These are phyloP conservation scores for Davidsoniella virescens DNA, from an alignment of 2,329 filamentous ascomycete genomes.

Conservation along the genomic window DNA sequence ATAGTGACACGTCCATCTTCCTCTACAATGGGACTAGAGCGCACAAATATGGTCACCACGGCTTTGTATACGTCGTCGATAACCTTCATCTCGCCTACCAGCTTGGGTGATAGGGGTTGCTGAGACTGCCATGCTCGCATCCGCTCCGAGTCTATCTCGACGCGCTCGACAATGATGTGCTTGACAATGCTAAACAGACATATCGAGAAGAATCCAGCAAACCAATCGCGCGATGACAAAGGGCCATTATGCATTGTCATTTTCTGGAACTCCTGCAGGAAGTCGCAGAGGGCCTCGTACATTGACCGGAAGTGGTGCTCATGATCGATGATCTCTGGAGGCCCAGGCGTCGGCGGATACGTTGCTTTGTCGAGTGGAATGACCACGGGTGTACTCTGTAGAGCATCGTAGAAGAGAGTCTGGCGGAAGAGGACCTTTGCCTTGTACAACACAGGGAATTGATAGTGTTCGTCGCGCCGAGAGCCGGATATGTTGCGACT, in stretches of 20 bases:
- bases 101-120: slow-evolving; percentile 16
- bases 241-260: slow-evolving; percentile 24
- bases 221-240: slow-evolving; percentile 28
- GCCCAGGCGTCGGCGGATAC: slow-evolving; percentile 15
- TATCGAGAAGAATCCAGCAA: slow-evolving; percentile 36
- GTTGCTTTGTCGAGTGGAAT: slow-evolving; percentile 23
- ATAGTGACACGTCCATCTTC: slow-evolving; percentile 28
- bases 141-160: slow-evolving; percentile 24
- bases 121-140: background rate
- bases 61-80: slow-evolving; percentile 36
- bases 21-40: slow-evolving; percentile 27
- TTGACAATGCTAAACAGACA: slow-evolving; percentile 42
- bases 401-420: slow-evolving; percentile 35
- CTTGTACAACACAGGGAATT: slow-evolving; percentile 34
- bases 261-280: slow-evolving; percentile 36
- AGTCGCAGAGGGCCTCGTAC: slow-evolving; percentile 33
- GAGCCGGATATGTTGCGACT: slow-evolving; percentile 32
- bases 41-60: slow-evolving; percentile 32
- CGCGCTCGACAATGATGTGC: slow-evolving; percentile 26
- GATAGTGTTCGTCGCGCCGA: slow-evolving; percentile 31
- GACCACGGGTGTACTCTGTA: slow-evolving; percentile 28
- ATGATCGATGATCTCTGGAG: slow-evolving; percentile 28
- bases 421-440: slow-evolving; percentile 40
- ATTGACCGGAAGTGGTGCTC: slow-evolving; percentile 32
- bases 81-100: slow-evolving; percentile 11